phyloP scores from a whole-genome alignment of 176 grass and related monocot species.

The Cocos nucifera region DNA sequence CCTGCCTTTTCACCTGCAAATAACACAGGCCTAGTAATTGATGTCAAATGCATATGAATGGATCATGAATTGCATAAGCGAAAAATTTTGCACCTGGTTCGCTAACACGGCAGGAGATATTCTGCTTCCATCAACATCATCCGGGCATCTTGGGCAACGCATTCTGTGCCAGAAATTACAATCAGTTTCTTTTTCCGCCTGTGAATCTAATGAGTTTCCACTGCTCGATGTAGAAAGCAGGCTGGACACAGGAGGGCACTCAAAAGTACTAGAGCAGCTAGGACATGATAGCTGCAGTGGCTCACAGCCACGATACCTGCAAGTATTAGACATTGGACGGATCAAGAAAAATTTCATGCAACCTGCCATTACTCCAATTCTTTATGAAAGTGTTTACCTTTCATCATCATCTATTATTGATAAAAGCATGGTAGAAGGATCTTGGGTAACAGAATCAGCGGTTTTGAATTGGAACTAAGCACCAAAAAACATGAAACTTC shows the following conservation, averaged over 20 bases:
- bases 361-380: not conserved
- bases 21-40: conserved; percentile 9
- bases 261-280: conserved; percentile 70
- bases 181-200: conserved; percentile 35
- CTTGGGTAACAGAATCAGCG: conserved; percentile 43
- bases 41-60: conserved; percentile 4
- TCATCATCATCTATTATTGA: conserved; percentile 71
- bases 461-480: conserved; percentile 71
- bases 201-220: conserved; percentile 26
- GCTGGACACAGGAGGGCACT: conserved; percentile 75
- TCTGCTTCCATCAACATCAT: conserved; percentile 36
- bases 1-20: conserved; percentile 84
- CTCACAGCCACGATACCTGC: conserved; percentile 83
- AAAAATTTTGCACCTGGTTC: conserved; percentile 56
- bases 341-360: not conserved
- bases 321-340: conserved; percentile 7
- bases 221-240: conserved; percentile 39
- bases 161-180: conserved; percentile 72
- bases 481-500: not conserved
- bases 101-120: conserved; percentile 61
- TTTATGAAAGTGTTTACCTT: conserved; percentile 30
- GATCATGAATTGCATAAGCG: not conserved
- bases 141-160: conserved; percentile 78
- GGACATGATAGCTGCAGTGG: conserved; percentile 71
- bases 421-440: conserved; percentile 59